These are phyloP conservation scores for Melastoma malabathricum DNA, from an alignment of 345 rosid genomes.

Conservation along the genomic window DNA sequence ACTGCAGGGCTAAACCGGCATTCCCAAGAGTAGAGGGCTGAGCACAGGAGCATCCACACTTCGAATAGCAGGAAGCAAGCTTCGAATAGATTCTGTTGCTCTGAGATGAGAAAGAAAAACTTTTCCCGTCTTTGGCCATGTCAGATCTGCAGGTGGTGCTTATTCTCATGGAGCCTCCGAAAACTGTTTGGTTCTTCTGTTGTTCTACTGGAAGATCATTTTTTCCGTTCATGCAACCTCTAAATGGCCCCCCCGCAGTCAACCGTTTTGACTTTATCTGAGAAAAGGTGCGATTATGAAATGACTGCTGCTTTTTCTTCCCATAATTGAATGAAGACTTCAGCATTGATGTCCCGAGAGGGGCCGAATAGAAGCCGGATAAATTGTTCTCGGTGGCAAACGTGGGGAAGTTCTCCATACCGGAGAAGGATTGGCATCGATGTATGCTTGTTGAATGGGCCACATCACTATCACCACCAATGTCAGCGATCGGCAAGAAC, in stretches of 20 bases:
- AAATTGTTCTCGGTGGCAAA: slow-evolving; percentile 23
- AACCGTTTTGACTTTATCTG: slow-evolving; percentile 20
- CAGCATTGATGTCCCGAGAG: slow-evolving; percentile 15
- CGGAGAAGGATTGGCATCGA: slow-evolving; percentile 25
- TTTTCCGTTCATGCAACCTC: slow-evolving; percentile 28
- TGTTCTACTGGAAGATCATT: slow-evolving; percentile 18
- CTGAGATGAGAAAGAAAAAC: slow-evolving; percentile 10
- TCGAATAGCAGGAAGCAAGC: slow-evolving; percentile 23
- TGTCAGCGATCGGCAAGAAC: slow-evolving; percentile 13
- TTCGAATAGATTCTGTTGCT: slow-evolving; percentile 19
- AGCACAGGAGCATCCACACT: slow-evolving; percentile 19
- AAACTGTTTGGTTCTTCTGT: slow-evolving; percentile 14
- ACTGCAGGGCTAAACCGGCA: slow-evolving; percentile 50
- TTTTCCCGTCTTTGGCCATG: slow-evolving; percentile 9
- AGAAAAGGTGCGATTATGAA: slow-evolving; percentile 9
- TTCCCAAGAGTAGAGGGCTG: slow-evolving; percentile 40
- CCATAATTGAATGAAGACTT: slow-evolving; percentile 8
- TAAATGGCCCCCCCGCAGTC: slow-evolving; percentile 25
- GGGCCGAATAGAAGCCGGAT: slow-evolving; percentile 16
- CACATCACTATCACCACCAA: slow-evolving; percentile 2
- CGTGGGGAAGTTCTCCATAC: slow-evolving; percentile 18
- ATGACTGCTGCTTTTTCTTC: slow-evolving; percentile 14
- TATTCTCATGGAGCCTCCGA: slow-evolving; percentile 27
- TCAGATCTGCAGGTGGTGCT: slow-evolving; percentile 9
- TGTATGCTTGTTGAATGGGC: slow-evolving; percentile 8